A percentile compares a stretch with the other conserved stretches of the same genome.
These are phyloP conservation scores for Panus rudis DNA, from an alignment of 768 basidiomycete genomes.

Conservation along the genomic window DNA sequence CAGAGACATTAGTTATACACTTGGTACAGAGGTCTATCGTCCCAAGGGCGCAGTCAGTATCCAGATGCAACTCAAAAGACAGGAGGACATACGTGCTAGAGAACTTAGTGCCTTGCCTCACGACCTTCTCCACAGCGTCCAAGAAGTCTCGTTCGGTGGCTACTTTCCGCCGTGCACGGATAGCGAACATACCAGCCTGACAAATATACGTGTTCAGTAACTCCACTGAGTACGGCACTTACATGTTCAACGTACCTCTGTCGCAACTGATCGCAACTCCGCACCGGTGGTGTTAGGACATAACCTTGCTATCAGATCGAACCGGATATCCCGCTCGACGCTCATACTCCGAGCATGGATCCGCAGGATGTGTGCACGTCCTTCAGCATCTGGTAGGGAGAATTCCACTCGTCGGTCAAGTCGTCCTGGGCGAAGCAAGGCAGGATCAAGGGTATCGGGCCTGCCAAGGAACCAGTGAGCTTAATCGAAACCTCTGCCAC, in stretches of 20 bases:
- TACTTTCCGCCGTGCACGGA: slow-evolving; percentile 92
- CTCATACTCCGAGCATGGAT: slow-evolving; percentile 99
- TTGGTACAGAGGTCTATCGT: slow-evolving; percentile 82
- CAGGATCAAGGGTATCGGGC: slow-evolving; percentile 97
- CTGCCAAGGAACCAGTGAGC: slow-evolving; percentile 32
- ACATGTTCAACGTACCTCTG: slow-evolving; percentile 53
- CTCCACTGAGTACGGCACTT: slow-evolving; percentile 4
- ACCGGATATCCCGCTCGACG: slow-evolving; percentile 93
- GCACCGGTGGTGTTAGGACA: slow-evolving; percentile 99
- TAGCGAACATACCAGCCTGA: slow-evolving; percentile 99
- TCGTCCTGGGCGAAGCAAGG: slow-evolving; percentile 90
- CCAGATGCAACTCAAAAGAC: slow-evolving; percentile 1
- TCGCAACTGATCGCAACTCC: slow-evolving; percentile 94
- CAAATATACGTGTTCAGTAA: too few relatives aligned
- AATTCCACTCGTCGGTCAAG: slow-evolving; percentile 98
- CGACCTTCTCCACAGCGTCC: slow-evolving; percentile 97
- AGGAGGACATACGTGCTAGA: slow-evolving; percentile 75
- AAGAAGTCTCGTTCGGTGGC: slow-evolving; percentile 97
- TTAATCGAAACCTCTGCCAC: too few relatives aligned
- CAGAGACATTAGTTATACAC: slow-evolving; percentile 93
- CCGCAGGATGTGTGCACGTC: slow-evolving; percentile 91
- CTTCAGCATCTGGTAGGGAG: slow-evolving; percentile 89
- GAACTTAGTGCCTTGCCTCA: slow-evolving; percentile 96
- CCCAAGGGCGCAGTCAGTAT: slow-evolving; percentile 11
- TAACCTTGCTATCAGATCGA: slow-evolving; percentile 91